Percentiles rank a stretch among this genome's conserved stretches.
Evolutionary conservation across 1,139 yeast genomes (phyloP).

Genomic region (Kluyveromyces sp.): DNA sequence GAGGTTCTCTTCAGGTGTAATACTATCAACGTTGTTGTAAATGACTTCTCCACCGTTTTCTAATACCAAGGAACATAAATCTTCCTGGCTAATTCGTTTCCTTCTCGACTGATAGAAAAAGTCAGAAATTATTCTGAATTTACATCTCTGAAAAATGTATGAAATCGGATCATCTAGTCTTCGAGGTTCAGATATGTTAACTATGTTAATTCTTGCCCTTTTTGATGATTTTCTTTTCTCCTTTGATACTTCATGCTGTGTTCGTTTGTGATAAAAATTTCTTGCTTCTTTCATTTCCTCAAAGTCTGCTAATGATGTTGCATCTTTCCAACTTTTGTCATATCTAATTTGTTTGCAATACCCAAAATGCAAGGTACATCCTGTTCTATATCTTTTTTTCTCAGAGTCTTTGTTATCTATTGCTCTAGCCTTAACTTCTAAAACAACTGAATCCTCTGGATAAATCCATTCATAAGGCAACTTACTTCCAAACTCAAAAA

Average conservation of each 20-base stretch:
- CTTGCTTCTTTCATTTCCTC: conserved; percentile 29
- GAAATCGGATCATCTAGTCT: conserved; percentile 6
- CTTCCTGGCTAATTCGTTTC: conserved; percentile 30
- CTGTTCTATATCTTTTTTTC: conserved; percentile 48
- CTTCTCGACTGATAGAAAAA: conserved; percentile 28
- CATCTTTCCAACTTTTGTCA: conserved; percentile 56
- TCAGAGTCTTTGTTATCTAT: conserved; percentile 42
- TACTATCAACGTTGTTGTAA: conserved; percentile 7
- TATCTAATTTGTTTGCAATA: conserved; percentile 60
- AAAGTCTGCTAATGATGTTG: conserved; percentile 54
- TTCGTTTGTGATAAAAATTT: conserved; percentile 11
- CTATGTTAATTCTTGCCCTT: conserved; percentile 8
- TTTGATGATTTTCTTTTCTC: conserved; percentile 18
- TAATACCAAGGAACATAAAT: conserved; percentile 36
- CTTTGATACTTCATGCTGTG: conserved; percentile 13
- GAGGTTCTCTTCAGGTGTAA: conserved; percentile 1
- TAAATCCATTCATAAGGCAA: conserved; percentile 71
- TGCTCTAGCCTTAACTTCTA: conserved; percentile 82
- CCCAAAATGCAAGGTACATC: conserved; percentile 67
- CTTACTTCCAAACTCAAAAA: conserved; percentile 51
- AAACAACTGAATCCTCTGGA: conserved; percentile 67
- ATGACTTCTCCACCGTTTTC: conserved; percentile 44
- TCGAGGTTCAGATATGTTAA: background rate
- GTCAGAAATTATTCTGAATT: conserved; percentile 41
- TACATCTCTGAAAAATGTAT: conserved; percentile 30